phyloP scores from a whole-genome alignment of 1,284 basidiomycete species.

The Moesziomyces parantarcticus region DNA sequence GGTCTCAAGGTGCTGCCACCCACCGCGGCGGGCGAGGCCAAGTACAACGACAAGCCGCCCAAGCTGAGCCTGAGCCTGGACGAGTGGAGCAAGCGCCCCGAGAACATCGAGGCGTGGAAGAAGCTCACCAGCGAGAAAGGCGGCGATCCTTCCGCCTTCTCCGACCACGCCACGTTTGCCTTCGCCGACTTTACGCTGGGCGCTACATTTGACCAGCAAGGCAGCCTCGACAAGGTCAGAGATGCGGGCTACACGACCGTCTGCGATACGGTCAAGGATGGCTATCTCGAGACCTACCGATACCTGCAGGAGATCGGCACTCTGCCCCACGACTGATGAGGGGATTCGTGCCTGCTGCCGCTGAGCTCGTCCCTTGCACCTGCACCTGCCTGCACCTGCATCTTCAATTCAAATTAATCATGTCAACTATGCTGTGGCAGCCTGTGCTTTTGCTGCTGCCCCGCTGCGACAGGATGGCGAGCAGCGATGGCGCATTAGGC shows the following conservation, averaged over 20 bases:
- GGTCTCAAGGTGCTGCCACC: constrained; percentile 32
- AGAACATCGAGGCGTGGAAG: constrained; percentile 40
- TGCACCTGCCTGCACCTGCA: too few species aligned
- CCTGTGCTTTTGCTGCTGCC: too few species aligned
- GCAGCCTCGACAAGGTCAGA: constrained; percentile 38
- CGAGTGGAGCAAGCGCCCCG: constrained; percentile 31
- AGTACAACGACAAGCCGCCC: constrained; percentile 37
- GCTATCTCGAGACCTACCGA: constrained; percentile 39
- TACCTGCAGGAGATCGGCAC: constrained; percentile 44
- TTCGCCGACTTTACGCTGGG: constrained; percentile 48
- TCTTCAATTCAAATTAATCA: too few species aligned
- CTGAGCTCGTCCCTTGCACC: too few species aligned
- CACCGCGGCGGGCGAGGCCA: constrained; percentile 10
- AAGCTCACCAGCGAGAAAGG: constrained; percentile 37
- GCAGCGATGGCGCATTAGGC: too few species aligned
- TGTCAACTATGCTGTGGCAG: too few species aligned
- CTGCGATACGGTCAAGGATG: constrained; percentile 46
- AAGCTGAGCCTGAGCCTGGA: constrained; percentile 37
- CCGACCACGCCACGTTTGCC: constrained; percentile 37
- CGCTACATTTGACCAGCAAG: constrained; percentile 43
- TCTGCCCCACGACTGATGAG: constrained; percentile 22
- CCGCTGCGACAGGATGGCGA: too few species aligned
- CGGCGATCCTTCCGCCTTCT: constrained; percentile 32
- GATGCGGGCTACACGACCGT: constrained; percentile 28
- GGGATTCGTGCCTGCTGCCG: too few species aligned